Percentiles rank a stretch among this genome's conserved stretches.
phyloP scores from a whole-genome alignment of 163 green algal species.

The Volvox carteri region DNA sequence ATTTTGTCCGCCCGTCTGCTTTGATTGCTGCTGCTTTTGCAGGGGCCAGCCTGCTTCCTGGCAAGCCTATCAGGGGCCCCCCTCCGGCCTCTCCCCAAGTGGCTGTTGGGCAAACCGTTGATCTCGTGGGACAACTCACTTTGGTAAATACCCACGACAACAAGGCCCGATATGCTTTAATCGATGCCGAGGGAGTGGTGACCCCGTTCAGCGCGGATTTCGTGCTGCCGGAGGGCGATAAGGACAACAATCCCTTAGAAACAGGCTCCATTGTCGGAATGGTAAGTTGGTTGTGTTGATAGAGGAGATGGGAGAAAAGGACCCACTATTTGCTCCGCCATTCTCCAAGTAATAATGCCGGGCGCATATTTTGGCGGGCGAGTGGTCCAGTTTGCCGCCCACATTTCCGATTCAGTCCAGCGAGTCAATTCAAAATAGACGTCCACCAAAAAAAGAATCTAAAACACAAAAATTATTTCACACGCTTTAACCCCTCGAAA shows the following conservation, averaged over 20 bases:
- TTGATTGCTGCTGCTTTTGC: neutral
- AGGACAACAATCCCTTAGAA: neutral
- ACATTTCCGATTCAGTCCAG: no score
- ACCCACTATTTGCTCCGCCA: neutral
- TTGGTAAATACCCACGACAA: conserved; percentile 1
- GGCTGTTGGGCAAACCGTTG: neutral
- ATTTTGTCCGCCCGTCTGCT: neutral
- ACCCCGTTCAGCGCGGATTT: neutral
- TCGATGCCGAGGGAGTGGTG: neutral
- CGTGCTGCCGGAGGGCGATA: neutral
- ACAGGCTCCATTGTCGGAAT: neutral
- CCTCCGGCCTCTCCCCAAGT: neutral
- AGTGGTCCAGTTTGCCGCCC: no score
- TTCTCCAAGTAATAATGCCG: neutral
- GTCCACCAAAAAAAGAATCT: no score
- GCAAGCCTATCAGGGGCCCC: neutral
- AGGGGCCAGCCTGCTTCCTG: neutral
- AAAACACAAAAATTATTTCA: no score
- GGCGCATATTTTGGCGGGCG: no score
- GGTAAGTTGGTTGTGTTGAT: conserved; percentile 4
- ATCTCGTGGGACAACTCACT: neutral
- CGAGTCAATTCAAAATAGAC: no score
- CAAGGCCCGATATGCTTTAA: neutral
- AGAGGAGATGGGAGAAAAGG: no score
- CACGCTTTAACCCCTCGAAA: no score